Base-by-base conservation (phyloP, 257 asterid genomes). In the Ilex asprella region DNA sequence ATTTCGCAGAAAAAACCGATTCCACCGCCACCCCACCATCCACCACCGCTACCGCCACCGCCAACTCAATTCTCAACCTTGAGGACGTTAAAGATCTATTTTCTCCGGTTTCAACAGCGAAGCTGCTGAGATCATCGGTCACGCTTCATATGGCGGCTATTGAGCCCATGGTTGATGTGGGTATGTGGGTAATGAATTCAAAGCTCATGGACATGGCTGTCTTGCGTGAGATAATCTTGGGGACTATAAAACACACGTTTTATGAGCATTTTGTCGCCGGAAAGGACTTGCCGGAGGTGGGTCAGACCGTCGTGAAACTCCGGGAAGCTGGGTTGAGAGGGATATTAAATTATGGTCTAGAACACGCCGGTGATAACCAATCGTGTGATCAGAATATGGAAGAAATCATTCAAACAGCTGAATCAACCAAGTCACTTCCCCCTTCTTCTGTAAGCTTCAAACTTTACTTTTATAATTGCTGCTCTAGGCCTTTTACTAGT, bases 321-420 rank as follows among this genome's bases (percentile, higher is more conserved):
- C 73, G 78, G 70, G 77, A 68, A 0, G 58, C 69, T 1, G 94
- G 95, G 7, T 64, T 87, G 3, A 69, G 74, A 56, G 81, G 89
- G 47, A 93, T 93, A 96, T 66, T 93, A 63, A 94, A 93, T 78
- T 93, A 89, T 55, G 99, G 94, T 1, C 67, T 78, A 68, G 99
- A 93, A 61, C 90, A 82, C 70, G 91, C 94, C 0, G 46, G 21
- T 2, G 94, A 87, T 12, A 76, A 75, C 39, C 66, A 69, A 5
- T 78, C 88, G 0, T 85, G 97, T 56, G 95, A 89, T 55, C 64
- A 55, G 16, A 89, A 83, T 62, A 15, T 72, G 76, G 60, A 43
- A 0, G 81, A 75, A 54, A 78, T 93, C 53, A 46, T 85, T 16
- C 73, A 65, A 29, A 84, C 96, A 2, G 77, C 75, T 63, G 77